Evolutionary conservation across 306 rosid species (phyloP), one percentile per base, ranked within the genome.

Genomic region (Spatholobus suberectus): DNA sequence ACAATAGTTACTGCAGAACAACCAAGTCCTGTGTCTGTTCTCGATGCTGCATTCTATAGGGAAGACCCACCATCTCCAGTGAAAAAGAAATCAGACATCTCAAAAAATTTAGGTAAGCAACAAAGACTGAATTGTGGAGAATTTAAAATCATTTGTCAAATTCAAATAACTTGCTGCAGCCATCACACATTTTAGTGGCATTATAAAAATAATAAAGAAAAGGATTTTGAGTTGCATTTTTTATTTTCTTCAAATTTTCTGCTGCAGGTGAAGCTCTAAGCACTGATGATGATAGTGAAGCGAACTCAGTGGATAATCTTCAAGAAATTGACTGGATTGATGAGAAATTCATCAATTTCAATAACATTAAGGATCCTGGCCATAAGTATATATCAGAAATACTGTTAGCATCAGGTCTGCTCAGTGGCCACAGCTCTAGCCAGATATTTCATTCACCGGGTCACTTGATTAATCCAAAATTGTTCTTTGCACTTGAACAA

Each of bases 1-100:
- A 79, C 81, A 47, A 71, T 75, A 82, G 83, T 77, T 38, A 86
- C 79, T 74, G 46, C 84, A 24, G 99, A 93, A 81, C 97, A 93
- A 81, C 98, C 97, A 52, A 96, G 98, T 82, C 99, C 99, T 49
- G 86, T 92, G 77, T 96, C 99, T 27, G 98, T 96, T 82, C 98
- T 96, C 59, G 99, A 95, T 84, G 86, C 93, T 58, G 80, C 94
- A 83, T 93, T 93, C 82, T 96, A 89, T 71, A 84, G 89, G 75
- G 99, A 96, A 8, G 98, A 96, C 49, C 94, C 97, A 3, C 98
- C 97, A 65, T 96, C 99, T 73, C 99, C 98, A 8, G 89, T 96
- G 79, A 93, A 83, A 89, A 93, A 85, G 90, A 91, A 68, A 81
- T 89, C 92, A 76, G 81, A 75, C 80, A 81, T 90, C 81, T 89